Base-by-base conservation (phyloP, 495 filamentous ascomycete species). In the Penicillium cosmopolitanum region DNA sequence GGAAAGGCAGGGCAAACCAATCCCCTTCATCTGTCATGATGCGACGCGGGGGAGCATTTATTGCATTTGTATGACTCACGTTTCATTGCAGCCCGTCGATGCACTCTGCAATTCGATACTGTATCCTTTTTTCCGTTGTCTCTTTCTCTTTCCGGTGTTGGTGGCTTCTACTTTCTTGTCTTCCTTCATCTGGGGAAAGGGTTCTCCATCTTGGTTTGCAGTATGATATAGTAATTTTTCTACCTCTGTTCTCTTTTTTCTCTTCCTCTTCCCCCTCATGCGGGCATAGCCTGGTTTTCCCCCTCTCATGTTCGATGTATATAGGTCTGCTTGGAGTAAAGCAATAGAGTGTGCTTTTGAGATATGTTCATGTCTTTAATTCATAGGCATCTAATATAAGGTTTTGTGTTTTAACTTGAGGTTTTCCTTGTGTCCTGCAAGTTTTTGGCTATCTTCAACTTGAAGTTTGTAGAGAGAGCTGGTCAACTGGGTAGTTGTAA, bases 51-150 rank as follows among this genome's bases (percentile, higher is more conserved):
- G 52, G 50, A 38, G 47, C 47, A 33, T 53, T 52, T 59, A 52
- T 63, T 62, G 66, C 65, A 75, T 71, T 65, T 73, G 66, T 71
- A 68, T 68, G 69, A 73, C 65, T 66, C 63, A 74, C 62, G 70
- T 68, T 73, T 73, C 66, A 66, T 73, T 69, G 62, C 66, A 71
- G 63, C 65, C 58, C 51, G 50, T 57, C 40, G 23, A 48, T 64
- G 51, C 28, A 42, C 60, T 60, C 19, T 60, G 51, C 62, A 57
- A 56, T 57, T 63, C 53, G 47, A 56, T 65, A 57, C 56, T 60
- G 42, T 63, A 59, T 52, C 50, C 46, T 28, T 48, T 28, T 23
- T 46, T 19, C 9, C 9, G 8, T 46, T 48, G 19, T 9, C 46
- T n/a, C 18, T n/a, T 28, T 28, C 19, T 48, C 5, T 28, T 28